phyloP scores from a whole-genome alignment of 768 basidiomycete species.

The Tricholoma flavovirens region DNA sequence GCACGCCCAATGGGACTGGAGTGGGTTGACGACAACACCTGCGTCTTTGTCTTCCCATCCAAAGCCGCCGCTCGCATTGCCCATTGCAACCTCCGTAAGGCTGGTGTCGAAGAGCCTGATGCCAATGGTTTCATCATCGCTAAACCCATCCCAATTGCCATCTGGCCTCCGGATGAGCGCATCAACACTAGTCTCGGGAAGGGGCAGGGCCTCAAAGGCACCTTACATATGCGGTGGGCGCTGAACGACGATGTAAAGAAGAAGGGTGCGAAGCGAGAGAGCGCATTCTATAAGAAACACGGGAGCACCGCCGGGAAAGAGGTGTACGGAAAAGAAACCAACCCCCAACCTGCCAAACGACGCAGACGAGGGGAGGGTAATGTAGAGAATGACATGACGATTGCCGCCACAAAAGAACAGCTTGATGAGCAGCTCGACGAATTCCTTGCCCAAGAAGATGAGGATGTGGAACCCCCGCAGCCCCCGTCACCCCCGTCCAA shows the following conservation, averaged over 20 bases:
- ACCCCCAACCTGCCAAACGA: conserved; percentile 26
- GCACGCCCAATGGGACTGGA: conserved; percentile 70
- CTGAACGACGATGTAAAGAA: conserved; percentile 67
- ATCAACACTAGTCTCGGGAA: conserved; percentile 68
- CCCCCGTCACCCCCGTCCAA: conserved; percentile 52
- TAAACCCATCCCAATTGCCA: conserved; percentile 61
- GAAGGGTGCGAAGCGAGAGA: conserved; percentile 64
- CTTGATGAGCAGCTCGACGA: conserved; percentile 67
- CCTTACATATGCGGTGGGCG: conserved; percentile 75
- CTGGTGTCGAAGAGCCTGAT: conserved; percentile 44
- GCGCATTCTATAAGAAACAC: conserved; percentile 76
- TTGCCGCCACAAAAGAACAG: conserved; percentile 26
- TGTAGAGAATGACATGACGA: conserved; percentile 24
- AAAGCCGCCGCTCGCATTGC: conserved; percentile 48
- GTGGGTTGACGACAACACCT: conserved; percentile 83
- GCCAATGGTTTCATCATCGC: conserved; percentile 56
- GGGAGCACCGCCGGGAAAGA: conserved; percentile 63
- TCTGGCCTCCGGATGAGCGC: conserved; percentile 79
- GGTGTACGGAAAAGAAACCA: conserved; percentile 20
- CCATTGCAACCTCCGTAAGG: conserved; percentile 46
- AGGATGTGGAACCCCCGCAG: conserved; percentile 9
- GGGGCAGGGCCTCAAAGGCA: conserved; percentile 60
- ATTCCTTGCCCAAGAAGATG: conserved; percentile 50
- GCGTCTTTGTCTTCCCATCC: conserved; percentile 68
- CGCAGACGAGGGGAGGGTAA: conserved; percentile 31